Evolutionary conservation across 1,284 basidiomycete genomes (phyloP), one percentile per base, ranked within the genome.

Genomic region (Dichomitus squalens): DNA sequence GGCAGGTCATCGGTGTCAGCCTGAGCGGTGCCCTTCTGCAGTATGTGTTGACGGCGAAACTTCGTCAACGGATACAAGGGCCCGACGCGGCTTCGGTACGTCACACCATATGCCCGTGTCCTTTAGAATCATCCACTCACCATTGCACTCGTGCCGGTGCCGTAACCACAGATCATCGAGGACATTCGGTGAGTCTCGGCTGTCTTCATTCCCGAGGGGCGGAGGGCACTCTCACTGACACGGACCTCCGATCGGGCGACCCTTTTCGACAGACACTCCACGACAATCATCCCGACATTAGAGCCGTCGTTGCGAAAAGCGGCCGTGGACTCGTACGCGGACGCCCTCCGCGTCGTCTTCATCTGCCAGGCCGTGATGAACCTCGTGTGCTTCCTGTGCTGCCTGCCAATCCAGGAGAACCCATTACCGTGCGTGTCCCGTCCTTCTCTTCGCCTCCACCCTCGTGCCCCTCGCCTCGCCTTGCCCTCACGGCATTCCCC

Each of bases 1-100:
- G 94, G 14, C 94, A 96, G 76, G 94, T 95, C 20, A 81, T 96
- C 44, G 93, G 93, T 48, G 94, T 96, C 52, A 89, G 90, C 65
- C 75, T 95, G 44, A 88, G 90, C 60, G 92, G 92, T 31, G 89
- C 92, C 2, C 73, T 95, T 40, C 77, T 93, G 23, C 94, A 96
- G 74, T 83, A 84, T 4, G 79, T 94, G 31, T 79, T 96, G 43
- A 75, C 87, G 21, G 73, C 78, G 48, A 85, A 90, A 68, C 75
- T 96, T 57, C 82, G 82, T 52, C 75, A 81, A 61, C 81, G 86
- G 54, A 94, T 96, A 66, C 81, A 80, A n/a, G 92, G 90, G 27
- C 85, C 89, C 49, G 80, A 79, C 62, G 83, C 93, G 54, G 77
- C 77, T 68, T 77, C 92, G 77, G 92, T 90, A 60, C 62, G 69